Percentiles rank a stretch among this genome's conserved stretches.
phyloP scores from a whole-genome alignment of 768 basidiomycete genomes.

The Psilocybe subaeruginosa region DNA sequence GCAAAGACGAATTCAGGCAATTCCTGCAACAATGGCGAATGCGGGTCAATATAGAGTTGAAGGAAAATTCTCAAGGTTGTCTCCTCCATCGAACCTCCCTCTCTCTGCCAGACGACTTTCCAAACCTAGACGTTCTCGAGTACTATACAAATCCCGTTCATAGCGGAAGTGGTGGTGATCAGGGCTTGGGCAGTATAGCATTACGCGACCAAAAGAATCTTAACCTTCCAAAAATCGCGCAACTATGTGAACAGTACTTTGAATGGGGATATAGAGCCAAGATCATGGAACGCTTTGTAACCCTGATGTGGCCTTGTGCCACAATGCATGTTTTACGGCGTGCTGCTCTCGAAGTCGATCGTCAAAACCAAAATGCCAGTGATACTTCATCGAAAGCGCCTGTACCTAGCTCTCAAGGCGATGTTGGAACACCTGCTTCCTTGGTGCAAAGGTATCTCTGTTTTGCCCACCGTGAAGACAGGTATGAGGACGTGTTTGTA shows the following conservation, averaged over 20 bases:
- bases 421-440: constrained; percentile 23
- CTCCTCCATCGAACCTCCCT: constrained; percentile 50
- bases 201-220: constrained; percentile 41
- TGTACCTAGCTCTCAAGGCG: constrained; percentile 1
- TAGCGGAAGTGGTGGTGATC: constrained; percentile 5
- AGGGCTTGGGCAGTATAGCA: constrained; percentile 36
- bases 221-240: constrained; percentile 55
- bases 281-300: constrained; percentile 68
- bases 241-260: constrained; percentile 63
- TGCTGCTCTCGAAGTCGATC: constrained; percentile 46
- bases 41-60: constrained; percentile 48
- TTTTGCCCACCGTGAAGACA: constrained; percentile 9
- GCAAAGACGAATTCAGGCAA: constrained; percentile 33
- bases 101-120: constrained; percentile 55
- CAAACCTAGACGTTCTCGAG: constrained; percentile 54
- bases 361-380: constrained; percentile 9
- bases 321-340: constrained; percentile 61
- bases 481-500: constrained; percentile 29
- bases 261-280: constrained; percentile 72
- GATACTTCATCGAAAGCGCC: background rate
- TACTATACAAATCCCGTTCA: constrained; percentile 48
- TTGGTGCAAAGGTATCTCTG: constrained; percentile 25
- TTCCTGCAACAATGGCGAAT: constrained; percentile 56
- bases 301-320: constrained; percentile 63
- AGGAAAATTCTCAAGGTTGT: constrained; percentile 48